Evolutionary conservation across 768 basidiomycete genomes (phyloP).

Genomic region (Hericium erinaceus): DNA sequence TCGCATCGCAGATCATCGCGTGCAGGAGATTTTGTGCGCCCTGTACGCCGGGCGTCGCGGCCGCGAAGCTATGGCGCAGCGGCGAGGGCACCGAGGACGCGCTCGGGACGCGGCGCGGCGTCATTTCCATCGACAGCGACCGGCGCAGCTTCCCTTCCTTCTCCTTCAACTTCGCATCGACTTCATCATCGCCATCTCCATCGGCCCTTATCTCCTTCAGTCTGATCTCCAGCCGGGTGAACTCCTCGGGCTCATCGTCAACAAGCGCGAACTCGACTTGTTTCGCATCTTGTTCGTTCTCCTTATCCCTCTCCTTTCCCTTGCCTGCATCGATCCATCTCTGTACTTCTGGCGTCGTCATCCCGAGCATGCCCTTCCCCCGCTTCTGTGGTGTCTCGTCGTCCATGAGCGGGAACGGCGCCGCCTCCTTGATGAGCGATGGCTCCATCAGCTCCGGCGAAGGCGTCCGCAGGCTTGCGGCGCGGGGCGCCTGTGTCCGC

Average conservation of each 20-base stretch:
- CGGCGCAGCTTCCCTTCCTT: slow-evolving; percentile 28
- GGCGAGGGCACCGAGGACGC: slow-evolving; percentile 14
- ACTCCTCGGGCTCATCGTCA: slow-evolving; percentile 21
- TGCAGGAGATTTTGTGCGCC: slow-evolving; percentile 53
- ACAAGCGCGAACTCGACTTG: slow-evolving; percentile 34
- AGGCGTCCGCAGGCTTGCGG: slow-evolving; percentile 2
- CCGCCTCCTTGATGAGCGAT: slow-evolving; percentile 11
- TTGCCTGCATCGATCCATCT: slow-evolving; percentile 39
- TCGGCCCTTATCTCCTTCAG: slow-evolving; percentile 21
- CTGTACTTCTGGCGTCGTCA: slow-evolving; percentile 47
- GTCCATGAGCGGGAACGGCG: slow-evolving; percentile 23
- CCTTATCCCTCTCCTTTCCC: slow-evolving; percentile 13
- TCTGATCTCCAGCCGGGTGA: slow-evolving; percentile 18
- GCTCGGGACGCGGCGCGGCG: slow-evolving; percentile 35
- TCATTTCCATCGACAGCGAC: slow-evolving; percentile 34
- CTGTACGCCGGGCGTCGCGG: slow-evolving; percentile 30
- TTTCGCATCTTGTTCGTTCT: slow-evolving; percentile 8
- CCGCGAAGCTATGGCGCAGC: slow-evolving; percentile 26
- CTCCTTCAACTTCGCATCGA: slow-evolving; percentile 25
- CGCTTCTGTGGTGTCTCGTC: slow-evolving; percentile 8
- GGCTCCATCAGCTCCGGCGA: slow-evolving; percentile 12
- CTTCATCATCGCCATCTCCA: slow-evolving; percentile 37
- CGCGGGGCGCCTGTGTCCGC: slow-evolving; percentile 1
- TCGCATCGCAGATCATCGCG: slow-evolving; percentile 57
- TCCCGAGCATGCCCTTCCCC: slow-evolving; percentile 25